Evolutionary conservation across 2,329 filamentous ascomycete genomes (phyloP), one percentile per base, ranked within the genome.

Genomic region (Niveomyces coronatus): DNA sequence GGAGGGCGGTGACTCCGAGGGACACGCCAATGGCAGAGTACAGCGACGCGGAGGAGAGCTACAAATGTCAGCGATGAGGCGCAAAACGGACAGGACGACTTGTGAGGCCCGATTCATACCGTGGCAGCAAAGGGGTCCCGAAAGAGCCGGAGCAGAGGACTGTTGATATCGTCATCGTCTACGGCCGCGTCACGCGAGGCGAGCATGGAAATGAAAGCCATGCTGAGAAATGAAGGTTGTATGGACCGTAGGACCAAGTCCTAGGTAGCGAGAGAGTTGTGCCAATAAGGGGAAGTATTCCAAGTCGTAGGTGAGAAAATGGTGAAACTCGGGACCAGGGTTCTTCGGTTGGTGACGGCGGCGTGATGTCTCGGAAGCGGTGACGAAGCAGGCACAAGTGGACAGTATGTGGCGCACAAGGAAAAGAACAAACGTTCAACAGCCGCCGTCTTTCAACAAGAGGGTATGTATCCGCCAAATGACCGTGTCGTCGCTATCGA

Each of bases 21-120:
- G 89, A 94, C 16, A 83, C 86, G 46, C 69, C 83, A 31, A 96
- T 64, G 34, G 88, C 86, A 42, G 85, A 82, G 61, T 80, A 78
- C 43, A 95, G 70, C 6, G 35, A 38, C 8, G 40, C 9, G n/a
- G 39, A 32, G 7, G 24, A 20, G 22, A 41, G 29, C 18, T 33
- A 19, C 5, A 20, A 19, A 17, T 17, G 17, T 33, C 15, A 35
- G 29, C 8, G 18, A 30, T n/a, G 31, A 15, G 24, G 38, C 10
- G 27, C 31, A 13, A 7, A 43, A 11, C 19, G 14, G 23, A 26
- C 18, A 30, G n/a, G 26, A 19, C 8, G 17, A 29, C n/a, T n/a
- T n/a, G 14, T n/a, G 20, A 8, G n/a, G 20, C 19, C n/a, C 15
- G 28, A 17, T 27, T 27, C 55, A 51, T 59, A 71, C 69, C 52